phyloP scores from a whole-genome alignment of 306 rosid species.

The Fagus sylvatica region DNA sequence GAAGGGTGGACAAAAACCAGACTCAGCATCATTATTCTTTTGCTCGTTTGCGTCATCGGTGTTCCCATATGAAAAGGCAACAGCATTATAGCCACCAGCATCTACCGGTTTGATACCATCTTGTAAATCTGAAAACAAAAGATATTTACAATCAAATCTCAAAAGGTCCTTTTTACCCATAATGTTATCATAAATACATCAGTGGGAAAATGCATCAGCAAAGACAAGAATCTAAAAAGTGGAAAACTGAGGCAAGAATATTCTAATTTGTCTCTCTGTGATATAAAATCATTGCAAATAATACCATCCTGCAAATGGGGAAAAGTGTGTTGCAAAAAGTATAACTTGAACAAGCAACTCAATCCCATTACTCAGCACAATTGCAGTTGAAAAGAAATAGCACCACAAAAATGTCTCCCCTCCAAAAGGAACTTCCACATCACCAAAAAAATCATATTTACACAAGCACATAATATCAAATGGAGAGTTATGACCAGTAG shows the following conservation, averaged over 20 bases:
- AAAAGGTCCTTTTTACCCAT: slow-evolving; percentile 6
- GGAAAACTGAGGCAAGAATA: slow-evolving; percentile 33
- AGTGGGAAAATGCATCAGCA: slow-evolving; percentile 8
- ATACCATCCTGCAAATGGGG: slow-evolving; percentile 69
- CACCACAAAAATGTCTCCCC: neutral
- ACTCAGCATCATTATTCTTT: slow-evolving; percentile 37
- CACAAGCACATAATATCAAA: neutral
- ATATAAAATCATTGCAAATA: slow-evolving; percentile 57
- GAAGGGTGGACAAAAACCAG: slow-evolving; percentile 60
- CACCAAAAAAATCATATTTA: neutral
- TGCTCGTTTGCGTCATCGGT: slow-evolving; percentile 33
- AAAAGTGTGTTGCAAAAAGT: slow-evolving; percentile 38
- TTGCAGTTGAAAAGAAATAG: neutral
- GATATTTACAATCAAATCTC: slow-evolving; percentile 30
- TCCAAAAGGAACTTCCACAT: neutral
- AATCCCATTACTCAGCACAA: neutral
- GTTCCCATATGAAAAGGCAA: slow-evolving; percentile 67
- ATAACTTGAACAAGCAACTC: slow-evolving; percentile 22
- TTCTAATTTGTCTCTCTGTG: slow-evolving; percentile 63
- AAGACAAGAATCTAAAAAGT: slow-evolving; percentile 15
- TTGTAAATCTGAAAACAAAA: slow-evolving; percentile 46
- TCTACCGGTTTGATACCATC: slow-evolving; percentile 29
- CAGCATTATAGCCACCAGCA: slow-evolving; percentile 51
- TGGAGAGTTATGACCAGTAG: neutral
- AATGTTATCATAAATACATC: slow-evolving; percentile 20